phyloP scores from a whole-genome alignment of 208 protist species.

The Borovskyia barvae region DNA sequence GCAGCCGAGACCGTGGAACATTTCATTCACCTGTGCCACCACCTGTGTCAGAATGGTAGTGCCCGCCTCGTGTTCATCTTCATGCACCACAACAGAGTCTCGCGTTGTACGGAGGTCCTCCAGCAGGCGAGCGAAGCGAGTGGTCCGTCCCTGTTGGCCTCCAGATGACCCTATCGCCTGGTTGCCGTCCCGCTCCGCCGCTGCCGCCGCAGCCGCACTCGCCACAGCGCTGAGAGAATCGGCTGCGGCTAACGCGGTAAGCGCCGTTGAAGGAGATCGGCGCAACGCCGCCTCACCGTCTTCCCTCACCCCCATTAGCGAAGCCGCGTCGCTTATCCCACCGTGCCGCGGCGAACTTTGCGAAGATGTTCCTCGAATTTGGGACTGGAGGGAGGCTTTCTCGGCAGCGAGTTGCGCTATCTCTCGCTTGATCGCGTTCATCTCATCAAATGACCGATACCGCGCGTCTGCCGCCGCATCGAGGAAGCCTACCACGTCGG shows the following conservation, averaged over 20 bases:
- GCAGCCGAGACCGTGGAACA: constrained; percentile 57
- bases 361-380: too few relatives aligned
- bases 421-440: constrained; percentile 47
- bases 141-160: background rate
- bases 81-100: constrained; percentile 19
- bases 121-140: constrained; percentile 17
- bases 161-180: background rate
- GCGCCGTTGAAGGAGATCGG: constrained; percentile 5
- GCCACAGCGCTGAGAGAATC: constrained; percentile 8
- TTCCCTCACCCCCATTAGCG: background rate
- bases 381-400: constrained; percentile 18
- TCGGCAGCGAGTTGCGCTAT: constrained; percentile 31
- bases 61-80: constrained; percentile 24
- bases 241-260: constrained; percentile 6
- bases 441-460: constrained; percentile 52
- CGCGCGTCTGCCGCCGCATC: constrained; percentile 40
- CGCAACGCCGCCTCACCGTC: background rate
- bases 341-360: too few relatives aligned
- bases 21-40: constrained; percentile 27
- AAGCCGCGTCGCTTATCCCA: too few relatives aligned
- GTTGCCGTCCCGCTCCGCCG: background rate
- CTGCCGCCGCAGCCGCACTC: background rate
- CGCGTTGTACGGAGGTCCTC: constrained; percentile 21
- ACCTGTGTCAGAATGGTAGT: constrained; percentile 22
- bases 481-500: constrained; percentile 56